Evolutionary conservation across 176 grass and related monocot species (phyloP), one percentile per base, ranked within the genome.

Genomic region (Oryza glaberrima): DNA sequence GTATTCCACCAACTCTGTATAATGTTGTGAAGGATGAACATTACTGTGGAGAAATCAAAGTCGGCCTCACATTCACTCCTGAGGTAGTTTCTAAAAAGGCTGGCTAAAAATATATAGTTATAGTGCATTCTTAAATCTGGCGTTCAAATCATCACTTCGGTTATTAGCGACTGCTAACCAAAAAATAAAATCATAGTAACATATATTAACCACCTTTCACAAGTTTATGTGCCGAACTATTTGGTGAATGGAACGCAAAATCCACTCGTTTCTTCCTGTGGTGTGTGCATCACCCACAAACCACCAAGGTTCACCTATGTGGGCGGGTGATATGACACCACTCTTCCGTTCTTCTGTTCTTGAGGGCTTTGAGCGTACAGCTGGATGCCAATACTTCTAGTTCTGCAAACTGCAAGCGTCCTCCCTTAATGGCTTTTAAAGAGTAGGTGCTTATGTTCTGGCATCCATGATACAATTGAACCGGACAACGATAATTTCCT

Each of bases 1-100:
- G 71, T 47, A 6, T 94, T 78, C 94, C 94, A 75, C 81, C 94
- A 73, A 80, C 88, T 56, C 13, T 26, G 45, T 99, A 99, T 75
- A 96, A 90, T 82, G 90, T 96, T 71, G 94, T 94, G 44, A 99
- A 96, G 87, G 94, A 77, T 79, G 77, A 94, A 83, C 67, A 96
- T 26, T 99, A 99, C 28, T 89, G 78, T 52, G 91, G 91, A 81
- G 91, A 92, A 92, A 88, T 99, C 69, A 99, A 86, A 94, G 76
- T 94, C 44, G 91, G 83, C 41, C 94, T 99, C 68, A 81, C 86
- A 72, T 97, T 97, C 73, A 88, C 85, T 80, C 80, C 92, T 3
- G 69, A 91, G 89, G 94, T 97, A 92, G 54, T 58, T 88, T 74
- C 60, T 65, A 32, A 79, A 79, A 78, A 48, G 22, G 7, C 28